Conservation (phyloP, 306 rosid genomes). For the Prunus dulcis region DNA sequence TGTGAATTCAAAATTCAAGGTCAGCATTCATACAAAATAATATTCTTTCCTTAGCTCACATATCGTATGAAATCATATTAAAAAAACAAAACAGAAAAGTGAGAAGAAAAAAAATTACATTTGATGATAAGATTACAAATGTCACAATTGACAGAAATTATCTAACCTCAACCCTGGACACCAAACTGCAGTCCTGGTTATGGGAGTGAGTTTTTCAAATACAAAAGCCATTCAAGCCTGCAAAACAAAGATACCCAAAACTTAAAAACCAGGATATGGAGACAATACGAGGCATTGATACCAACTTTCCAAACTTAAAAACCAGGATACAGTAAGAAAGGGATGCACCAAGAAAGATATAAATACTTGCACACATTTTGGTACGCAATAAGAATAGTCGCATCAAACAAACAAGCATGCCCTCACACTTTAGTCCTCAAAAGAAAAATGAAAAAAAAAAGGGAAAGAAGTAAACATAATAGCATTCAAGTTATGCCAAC, state of each 20-base stretch:
- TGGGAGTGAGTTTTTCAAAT: constrained; percentile 20
- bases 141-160: constrained; percentile 3
- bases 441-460: background rate
- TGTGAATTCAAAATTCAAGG: constrained; percentile 23
- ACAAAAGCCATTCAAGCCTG: constrained; percentile 26
- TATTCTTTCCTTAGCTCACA: constrained; percentile 14
- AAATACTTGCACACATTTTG: background rate
- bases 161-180: constrained; percentile 22
- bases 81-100: background rate
- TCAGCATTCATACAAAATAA: constrained; percentile 13
- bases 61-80: background rate
- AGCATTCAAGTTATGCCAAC: too few species aligned
- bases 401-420: too few species aligned
- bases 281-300: background rate
- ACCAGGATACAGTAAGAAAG: background rate
- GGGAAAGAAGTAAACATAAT: background rate
- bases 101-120: background rate
- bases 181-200: constrained; percentile 26
- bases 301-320: background rate
- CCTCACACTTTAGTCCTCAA: too few species aligned
- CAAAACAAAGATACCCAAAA: constrained; percentile 5
- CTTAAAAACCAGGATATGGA: background rate
- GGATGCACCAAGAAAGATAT: background rate
- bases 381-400: background rate
- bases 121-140: constrained; percentile 35